Evolutionary conservation across 768 basidiomycete species (phyloP).

Genomic region (Tulasnella sp.): DNA sequence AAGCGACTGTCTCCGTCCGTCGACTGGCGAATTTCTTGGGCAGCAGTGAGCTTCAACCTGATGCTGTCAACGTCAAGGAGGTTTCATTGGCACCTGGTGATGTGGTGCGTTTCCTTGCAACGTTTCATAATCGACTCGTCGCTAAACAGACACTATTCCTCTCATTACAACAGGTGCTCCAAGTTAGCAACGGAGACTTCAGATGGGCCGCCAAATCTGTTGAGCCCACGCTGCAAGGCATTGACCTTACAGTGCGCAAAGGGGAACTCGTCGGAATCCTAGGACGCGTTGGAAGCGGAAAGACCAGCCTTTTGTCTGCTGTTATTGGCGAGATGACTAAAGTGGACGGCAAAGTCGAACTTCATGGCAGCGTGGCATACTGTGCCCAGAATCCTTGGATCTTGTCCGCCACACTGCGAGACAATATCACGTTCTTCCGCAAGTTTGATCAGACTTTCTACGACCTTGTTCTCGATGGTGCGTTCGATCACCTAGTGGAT

Average conservation of each 20-base stretch:
- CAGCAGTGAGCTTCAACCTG: conserved; percentile 77
- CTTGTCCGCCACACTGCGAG: conserved; percentile 79
- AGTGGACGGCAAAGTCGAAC: conserved; percentile 67
- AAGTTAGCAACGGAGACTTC: conserved; percentile 77
- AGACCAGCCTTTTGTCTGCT: conserved; percentile 79
- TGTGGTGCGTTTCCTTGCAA: neutral
- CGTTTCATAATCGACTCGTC: neutral
- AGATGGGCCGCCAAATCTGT: conserved; percentile 64
- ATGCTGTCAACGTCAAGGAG: conserved; percentile 64
- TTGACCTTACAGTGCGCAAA: conserved; percentile 73
- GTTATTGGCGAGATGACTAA: conserved; percentile 88
- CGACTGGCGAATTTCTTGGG: conserved; percentile 76
- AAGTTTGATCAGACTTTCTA: conserved; percentile 86
- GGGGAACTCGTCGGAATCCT: conserved; percentile 85
- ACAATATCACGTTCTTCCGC: conserved; percentile 92
- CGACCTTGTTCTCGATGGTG: conserved; percentile 77
- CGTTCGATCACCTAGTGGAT: neutral
- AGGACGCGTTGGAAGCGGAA: conserved; percentile 90
- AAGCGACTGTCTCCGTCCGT: conserved; percentile 80
- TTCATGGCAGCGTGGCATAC: conserved; percentile 77
- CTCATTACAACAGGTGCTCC: conserved; percentile 48
- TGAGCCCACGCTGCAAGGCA: conserved; percentile 69
- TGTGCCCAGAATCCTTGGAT: conserved; percentile 91
- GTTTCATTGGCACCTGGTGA: conserved; percentile 30
- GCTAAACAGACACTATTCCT: neutral